A percentile compares a stretch with the other conserved stretches of the same genome.
These are phyloP conservation scores for Seiridium unicorne DNA, from an alignment of 2,329 filamentous ascomycete genomes.

Conservation along the genomic window DNA sequence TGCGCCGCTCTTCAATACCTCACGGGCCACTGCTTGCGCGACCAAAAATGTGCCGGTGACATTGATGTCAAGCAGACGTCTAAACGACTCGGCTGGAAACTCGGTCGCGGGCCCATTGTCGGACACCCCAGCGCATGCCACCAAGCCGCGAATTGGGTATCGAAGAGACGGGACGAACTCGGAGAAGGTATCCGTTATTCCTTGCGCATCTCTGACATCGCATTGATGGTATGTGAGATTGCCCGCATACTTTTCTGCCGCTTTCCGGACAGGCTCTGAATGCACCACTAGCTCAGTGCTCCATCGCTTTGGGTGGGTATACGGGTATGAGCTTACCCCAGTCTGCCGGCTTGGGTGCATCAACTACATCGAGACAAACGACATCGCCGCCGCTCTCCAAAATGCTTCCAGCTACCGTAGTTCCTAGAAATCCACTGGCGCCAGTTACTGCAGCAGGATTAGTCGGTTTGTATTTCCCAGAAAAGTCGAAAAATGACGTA, in stretches of 20 bases:
- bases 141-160: constrained; percentile 27
- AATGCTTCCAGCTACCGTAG: constrained; percentile 17
- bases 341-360: constrained; percentile 9
- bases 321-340: constrained; percentile 17
- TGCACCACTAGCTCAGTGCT: no score
- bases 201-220: constrained; percentile 20
- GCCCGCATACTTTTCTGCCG: constrained; percentile 8
- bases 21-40: constrained; percentile 42
- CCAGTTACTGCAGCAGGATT: constrained; percentile 20
- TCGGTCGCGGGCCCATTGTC: constrained; percentile 22
- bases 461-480: background rate
- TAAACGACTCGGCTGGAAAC: constrained; percentile 21
- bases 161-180: constrained; percentile 13
- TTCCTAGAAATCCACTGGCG: constrained; percentile 20
- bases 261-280: background rate
- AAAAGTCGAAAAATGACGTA: background rate
- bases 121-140: constrained; percentile 30
- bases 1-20: constrained; percentile 44
- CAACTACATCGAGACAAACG: constrained; percentile 25
- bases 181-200: constrained; percentile 14
- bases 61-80: constrained; percentile 36
- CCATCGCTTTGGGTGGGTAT: no score
- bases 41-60: constrained; percentile 47
- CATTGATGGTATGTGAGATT: constrained; percentile 18
- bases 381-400: constrained; percentile 32